Percentiles rank a stretch among this genome's conserved stretches.
These are phyloP conservation scores for Zygnema cylindricum DNA, from an alignment of 139 green algal species.

Conservation along the genomic window DNA sequence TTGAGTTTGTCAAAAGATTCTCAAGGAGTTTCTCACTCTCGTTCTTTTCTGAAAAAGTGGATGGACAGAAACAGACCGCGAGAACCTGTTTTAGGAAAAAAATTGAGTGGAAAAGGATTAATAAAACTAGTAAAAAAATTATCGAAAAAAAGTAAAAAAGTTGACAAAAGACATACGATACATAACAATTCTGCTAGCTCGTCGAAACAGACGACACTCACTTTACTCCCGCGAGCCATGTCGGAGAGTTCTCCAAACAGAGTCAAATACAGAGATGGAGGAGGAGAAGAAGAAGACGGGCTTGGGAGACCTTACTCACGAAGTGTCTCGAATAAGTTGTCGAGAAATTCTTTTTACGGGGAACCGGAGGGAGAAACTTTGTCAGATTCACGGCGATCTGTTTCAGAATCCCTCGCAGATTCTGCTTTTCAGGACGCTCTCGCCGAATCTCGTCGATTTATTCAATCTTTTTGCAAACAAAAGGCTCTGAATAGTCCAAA, in stretches of 20 bases:
- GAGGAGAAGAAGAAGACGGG: background rate
- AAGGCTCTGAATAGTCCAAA: background rate
- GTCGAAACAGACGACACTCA: background rate
- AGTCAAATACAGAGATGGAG: background rate
- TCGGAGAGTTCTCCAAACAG: too few relatives aligned
- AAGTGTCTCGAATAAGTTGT: too few relatives aligned
- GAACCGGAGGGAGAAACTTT: too few relatives aligned
- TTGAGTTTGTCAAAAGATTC: too few relatives aligned
- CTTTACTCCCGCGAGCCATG: background rate
- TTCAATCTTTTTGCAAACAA: background rate
- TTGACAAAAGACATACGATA: background rate
- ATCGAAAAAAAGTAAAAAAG: background rate
- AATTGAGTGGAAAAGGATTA: background rate
- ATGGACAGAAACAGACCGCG: background rate
- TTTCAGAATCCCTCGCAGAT: too few relatives aligned
- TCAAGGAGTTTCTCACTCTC: too few relatives aligned
- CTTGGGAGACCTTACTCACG: background rate
- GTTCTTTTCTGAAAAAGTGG: too few relatives aligned
- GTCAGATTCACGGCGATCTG: too few relatives aligned
- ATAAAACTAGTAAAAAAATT: background rate
- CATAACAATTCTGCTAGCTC: background rate
- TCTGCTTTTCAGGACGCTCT: too few relatives aligned
- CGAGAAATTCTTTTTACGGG: too few relatives aligned
- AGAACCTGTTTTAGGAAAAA: background rate
- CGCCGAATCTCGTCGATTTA: background rate